These are phyloP conservation scores for Fusarium haematococcum DNA, from an alignment of 2,329 filamentous ascomycete genomes.

Conservation along the genomic window DNA sequence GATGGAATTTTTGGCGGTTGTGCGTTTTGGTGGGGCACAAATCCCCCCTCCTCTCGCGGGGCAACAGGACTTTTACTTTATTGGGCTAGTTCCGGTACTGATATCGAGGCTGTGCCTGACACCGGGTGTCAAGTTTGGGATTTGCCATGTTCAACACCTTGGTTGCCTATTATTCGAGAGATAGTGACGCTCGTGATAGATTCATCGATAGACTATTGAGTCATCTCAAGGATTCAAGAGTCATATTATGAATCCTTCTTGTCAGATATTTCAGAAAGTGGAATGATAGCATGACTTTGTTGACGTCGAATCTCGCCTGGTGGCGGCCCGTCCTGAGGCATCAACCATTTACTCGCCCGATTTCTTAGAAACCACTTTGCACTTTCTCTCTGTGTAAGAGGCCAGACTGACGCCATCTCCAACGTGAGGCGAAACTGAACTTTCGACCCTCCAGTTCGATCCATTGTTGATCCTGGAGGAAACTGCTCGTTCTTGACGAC, in stretches of 20 bases:
- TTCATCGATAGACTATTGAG: slow-evolving; percentile 14
- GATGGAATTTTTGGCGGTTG: slow-evolving; percentile 59
- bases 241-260: slow-evolving; percentile 21
- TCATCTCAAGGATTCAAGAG: slow-evolving; percentile 31
- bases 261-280: background rate
- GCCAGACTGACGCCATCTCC: slow-evolving; percentile 31
- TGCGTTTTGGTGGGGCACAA: slow-evolving; percentile 59
- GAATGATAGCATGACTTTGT: background rate
- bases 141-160: slow-evolving; percentile 19
- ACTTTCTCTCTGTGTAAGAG: slow-evolving; percentile 20
- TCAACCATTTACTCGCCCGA: slow-evolving; percentile 29
- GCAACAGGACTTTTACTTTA: slow-evolving; percentile 29
- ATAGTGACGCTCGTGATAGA: slow-evolving; percentile 9
- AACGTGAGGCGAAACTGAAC: background rate
- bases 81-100: slow-evolving; percentile 14
- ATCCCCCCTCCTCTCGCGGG: slow-evolving; percentile 35
- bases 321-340: slow-evolving; percentile 37
- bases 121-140: slow-evolving; percentile 25
- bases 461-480: background rate
- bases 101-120: background rate
- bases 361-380: slow-evolving; percentile 14
- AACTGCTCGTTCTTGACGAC: background rate
- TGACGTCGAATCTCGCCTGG: background rate
- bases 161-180: slow-evolving; percentile 17
- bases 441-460: background rate